A percentile compares a stretch with the other conserved stretches of the same genome.
Evolutionary conservation across 441 rosid species (phyloP).

Genomic region (Mallotus japonicus): DNA sequence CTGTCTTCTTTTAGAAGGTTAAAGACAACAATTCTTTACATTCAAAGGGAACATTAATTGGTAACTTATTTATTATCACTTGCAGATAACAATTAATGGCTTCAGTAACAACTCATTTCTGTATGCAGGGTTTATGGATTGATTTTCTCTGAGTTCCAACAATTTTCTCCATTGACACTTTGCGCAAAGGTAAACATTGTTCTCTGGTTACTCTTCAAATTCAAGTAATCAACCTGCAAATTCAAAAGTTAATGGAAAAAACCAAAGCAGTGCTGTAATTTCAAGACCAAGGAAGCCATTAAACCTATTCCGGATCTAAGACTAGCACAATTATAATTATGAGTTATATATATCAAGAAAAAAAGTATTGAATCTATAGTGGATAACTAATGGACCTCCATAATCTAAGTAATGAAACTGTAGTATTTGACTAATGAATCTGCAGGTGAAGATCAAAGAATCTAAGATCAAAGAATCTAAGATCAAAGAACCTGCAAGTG

Average conservation of each 20-base stretch:
- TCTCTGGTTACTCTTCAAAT: constrained; percentile 76
- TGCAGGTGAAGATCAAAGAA: too few relatives aligned
- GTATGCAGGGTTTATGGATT: constrained; percentile 39
- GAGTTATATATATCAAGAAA: too few relatives aligned
- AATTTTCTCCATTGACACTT: constrained; percentile 42
- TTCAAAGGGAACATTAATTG: neutral
- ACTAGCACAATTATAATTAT: too few relatives aligned
- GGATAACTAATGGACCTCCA: too few relatives aligned
- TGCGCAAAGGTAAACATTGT: constrained; percentile 41
- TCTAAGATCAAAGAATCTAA: too few relatives aligned
- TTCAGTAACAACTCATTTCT: constrained; percentile 13
- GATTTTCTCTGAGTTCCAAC: constrained; percentile 61
- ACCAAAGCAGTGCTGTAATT: neutral
- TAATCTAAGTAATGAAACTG: too few relatives aligned
- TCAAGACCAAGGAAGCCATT: constrained; percentile 5
- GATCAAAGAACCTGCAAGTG: too few relatives aligned
- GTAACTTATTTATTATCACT: constrained; percentile 3
- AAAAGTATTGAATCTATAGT: too few relatives aligned
- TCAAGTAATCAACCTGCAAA: constrained; percentile 78
- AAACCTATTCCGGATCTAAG: constrained; percentile 80
- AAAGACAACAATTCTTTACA: neutral
- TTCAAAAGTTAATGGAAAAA: constrained; percentile 1
- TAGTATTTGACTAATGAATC: too few relatives aligned
- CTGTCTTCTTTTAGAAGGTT: neutral
- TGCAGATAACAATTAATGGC: constrained; percentile 10